phyloP scores from a whole-genome alignment of 1,284 basidiomycete species.

The Pseudozyma sp. region DNA sequence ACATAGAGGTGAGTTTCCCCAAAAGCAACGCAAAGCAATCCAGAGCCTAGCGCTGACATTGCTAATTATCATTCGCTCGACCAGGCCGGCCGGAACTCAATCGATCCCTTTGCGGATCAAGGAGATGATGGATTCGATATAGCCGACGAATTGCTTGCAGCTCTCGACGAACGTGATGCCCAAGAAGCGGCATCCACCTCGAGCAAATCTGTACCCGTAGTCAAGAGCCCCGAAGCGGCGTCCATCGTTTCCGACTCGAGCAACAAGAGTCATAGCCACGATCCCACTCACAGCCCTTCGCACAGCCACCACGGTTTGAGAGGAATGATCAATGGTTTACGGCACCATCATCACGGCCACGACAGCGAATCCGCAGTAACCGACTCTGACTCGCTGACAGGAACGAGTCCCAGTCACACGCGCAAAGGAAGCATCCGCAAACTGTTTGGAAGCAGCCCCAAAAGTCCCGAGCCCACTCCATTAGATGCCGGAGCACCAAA shows the following conservation, averaged over 20 bases:
- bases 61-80: too few species aligned
- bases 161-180: conserved; percentile 54
- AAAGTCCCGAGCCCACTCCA: conserved; percentile 16
- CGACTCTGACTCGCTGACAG: conserved; percentile 4
- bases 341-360: conserved; percentile 8
- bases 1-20: conserved; percentile 29
- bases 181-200: conserved; percentile 16
- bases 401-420: conserved; percentile 13
- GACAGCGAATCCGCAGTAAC: conserved; percentile 2
- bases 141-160: conserved; percentile 58
- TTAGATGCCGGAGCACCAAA: conserved; percentile 14
- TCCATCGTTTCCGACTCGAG: conserved; percentile 8
- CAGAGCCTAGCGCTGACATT: conserved; percentile 6
- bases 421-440: conserved; percentile 34
- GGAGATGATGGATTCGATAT: conserved; percentile 52
- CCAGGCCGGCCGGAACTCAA: not conserved
- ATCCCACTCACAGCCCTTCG: not conserved
- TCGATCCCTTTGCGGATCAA: conserved; percentile 32
- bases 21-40: conserved; percentile 4
- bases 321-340: conserved; percentile 41
- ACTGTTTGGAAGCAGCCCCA: conserved; percentile 41
- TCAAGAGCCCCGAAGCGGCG: not conserved
- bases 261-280: conserved; percentile 1
- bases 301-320: conserved; percentile 17
- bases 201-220: not conserved